phyloP scores from a whole-genome alignment of 2,329 filamentous ascomycete species.

The Plenodomus lindquistii region DNA sequence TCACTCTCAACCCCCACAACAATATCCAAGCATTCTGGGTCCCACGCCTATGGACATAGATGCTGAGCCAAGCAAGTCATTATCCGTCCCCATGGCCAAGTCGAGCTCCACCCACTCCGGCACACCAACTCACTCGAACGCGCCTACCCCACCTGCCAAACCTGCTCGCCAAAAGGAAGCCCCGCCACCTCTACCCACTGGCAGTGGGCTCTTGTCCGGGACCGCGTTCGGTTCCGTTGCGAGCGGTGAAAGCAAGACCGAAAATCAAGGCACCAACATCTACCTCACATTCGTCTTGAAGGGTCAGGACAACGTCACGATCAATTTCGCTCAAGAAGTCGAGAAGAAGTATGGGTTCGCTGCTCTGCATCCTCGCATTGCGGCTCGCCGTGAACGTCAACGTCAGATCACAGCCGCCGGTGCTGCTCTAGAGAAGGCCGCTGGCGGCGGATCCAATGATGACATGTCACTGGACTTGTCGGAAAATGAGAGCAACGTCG shows the following conservation, averaged over 20 bases:
- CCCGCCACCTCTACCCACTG: slow-evolving; percentile 61
- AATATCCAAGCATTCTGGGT: slow-evolving; percentile 9
- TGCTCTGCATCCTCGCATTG: slow-evolving; percentile 86
- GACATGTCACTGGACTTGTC: slow-evolving; percentile 83
- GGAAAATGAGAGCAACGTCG: slow-evolving; percentile 77
- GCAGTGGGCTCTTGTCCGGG: slow-evolving; percentile 66
- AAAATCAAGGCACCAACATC: slow-evolving; percentile 67
- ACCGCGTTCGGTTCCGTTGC: slow-evolving; percentile 61
- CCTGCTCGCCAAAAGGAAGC: slow-evolving; percentile 59
- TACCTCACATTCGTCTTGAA: slow-evolving; percentile 80
- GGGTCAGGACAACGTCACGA: slow-evolving; percentile 82
- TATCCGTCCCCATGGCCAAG: slow-evolving; percentile 39
- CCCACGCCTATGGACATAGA: slow-evolving; percentile 45
- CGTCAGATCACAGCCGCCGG: slow-evolving; percentile 85
- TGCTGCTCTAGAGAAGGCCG: slow-evolving; percentile 78
- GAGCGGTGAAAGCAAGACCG: slow-evolving; percentile 48
- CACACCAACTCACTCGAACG: slow-evolving; percentile 52
- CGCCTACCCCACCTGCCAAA: slow-evolving; percentile 60
- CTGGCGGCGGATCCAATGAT: slow-evolving; percentile 70
- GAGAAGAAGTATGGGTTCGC: slow-evolving; percentile 95
- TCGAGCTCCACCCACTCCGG: slow-evolving; percentile 36
- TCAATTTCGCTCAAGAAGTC: slow-evolving; percentile 93
- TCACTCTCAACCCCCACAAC: slow-evolving; percentile 13
- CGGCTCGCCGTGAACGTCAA: slow-evolving; percentile 84
- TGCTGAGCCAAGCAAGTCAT: slow-evolving; percentile 32